Conservation (phyloP, 345 rosid species). For the Populus euphratica region DNA sequence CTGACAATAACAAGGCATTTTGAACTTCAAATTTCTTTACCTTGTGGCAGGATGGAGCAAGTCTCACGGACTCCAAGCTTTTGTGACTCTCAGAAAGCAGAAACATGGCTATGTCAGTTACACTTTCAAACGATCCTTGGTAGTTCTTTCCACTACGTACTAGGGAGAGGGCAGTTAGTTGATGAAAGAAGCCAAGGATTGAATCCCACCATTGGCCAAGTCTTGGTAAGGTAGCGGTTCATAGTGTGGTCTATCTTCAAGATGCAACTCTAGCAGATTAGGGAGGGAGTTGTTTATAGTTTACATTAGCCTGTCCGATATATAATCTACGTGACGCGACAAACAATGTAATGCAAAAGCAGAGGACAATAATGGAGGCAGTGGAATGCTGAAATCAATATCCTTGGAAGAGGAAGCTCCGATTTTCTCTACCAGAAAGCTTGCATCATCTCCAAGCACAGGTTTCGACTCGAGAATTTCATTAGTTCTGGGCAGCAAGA, state of each 20-base stretch:
- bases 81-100: slow-evolving; percentile 58
- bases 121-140: slow-evolving; percentile 53
- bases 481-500: no score
- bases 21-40: slow-evolving; percentile 57
- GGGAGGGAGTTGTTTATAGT: slow-evolving; percentile 43
- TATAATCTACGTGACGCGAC: slow-evolving; percentile 49
- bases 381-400: no score
- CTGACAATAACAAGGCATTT: slow-evolving; percentile 53
- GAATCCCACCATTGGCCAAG: slow-evolving; percentile 57
- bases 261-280: slow-evolving; percentile 49
- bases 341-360: slow-evolving; percentile 39
- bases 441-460: slow-evolving; percentile 35
- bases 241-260: slow-evolving; percentile 57
- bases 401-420: slow-evolving; percentile 1
- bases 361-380: slow-evolving; percentile 6
- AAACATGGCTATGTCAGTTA: slow-evolving; percentile 70
- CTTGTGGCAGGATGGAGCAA: slow-evolving; percentile 54
- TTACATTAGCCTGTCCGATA: slow-evolving; percentile 50
- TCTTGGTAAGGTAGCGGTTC: slow-evolving; percentile 37
- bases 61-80: slow-evolving; percentile 48
- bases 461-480: slow-evolving; percentile 18
- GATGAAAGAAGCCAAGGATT: slow-evolving; percentile 39
- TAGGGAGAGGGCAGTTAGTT: slow-evolving; percentile 49
- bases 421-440: slow-evolving; percentile 32
- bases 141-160: slow-evolving; percentile 43